These are phyloP conservation scores for Kazachstania africana DNA, from an alignment of 805 yeast genomes.

Conservation along the genomic window DNA sequence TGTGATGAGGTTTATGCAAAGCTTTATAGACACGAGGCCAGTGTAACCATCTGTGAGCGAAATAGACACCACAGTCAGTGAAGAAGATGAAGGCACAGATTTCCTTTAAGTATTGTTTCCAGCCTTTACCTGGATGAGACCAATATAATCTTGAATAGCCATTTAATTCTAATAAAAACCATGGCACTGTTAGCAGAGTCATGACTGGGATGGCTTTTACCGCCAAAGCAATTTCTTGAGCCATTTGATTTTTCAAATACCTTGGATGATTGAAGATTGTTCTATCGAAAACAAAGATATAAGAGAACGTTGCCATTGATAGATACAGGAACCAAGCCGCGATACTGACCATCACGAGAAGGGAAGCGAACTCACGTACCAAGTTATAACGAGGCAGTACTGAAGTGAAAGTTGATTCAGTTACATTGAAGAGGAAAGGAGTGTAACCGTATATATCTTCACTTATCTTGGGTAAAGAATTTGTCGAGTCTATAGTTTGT, in stretches of 20 bases:
- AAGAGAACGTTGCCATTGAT: conserved; percentile 64
- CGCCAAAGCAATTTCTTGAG: conserved; percentile 72
- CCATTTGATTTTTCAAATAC: conserved; percentile 86
- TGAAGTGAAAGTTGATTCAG: conserved; percentile 51
- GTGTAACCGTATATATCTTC: conserved; percentile 47
- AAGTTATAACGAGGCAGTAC: conserved; percentile 59
- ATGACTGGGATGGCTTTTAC: conserved; percentile 73
- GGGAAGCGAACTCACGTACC: conserved; percentile 56
- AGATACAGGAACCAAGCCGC: conserved; percentile 85
- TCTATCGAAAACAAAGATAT: conserved; percentile 70
- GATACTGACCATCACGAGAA: conserved; percentile 57
- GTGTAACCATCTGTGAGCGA: conserved; percentile 86
- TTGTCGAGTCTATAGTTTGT: conserved; percentile 8
- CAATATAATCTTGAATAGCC: conserved; percentile 77
- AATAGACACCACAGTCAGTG: conserved; percentile 87
- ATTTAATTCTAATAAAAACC: conserved; percentile 73
- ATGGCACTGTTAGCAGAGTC: conserved; percentile 81
- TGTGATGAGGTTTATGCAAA: conserved; percentile 95
- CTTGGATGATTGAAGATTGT: conserved; percentile 91
- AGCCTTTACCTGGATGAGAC: conserved; percentile 49
- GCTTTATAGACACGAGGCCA: conserved; percentile 81
- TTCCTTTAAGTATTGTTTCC: conserved; percentile 54
- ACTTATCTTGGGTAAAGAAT: conserved; percentile 12
- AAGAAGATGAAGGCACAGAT: conserved; percentile 74
- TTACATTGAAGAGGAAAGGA: conserved; percentile 47